Conservation (phyloP, 2,329 filamentous ascomycete genomes). For the Karstenula rhodostoma region DNA sequence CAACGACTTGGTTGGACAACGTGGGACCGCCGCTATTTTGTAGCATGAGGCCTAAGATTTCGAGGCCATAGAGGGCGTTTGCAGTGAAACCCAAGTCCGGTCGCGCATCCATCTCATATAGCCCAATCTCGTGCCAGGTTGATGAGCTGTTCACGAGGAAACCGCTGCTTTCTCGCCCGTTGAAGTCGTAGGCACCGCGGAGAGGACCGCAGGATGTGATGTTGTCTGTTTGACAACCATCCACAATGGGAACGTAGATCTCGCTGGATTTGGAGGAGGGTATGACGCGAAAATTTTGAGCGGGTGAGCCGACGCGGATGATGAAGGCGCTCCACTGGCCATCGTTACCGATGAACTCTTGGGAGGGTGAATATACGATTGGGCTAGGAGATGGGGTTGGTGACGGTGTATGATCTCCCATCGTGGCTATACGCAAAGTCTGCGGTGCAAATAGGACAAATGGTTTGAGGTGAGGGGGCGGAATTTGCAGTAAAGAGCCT, state of each 20-base stretch:
- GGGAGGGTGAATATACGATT: not conserved
- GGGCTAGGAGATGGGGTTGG: not conserved
- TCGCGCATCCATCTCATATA: conserved; percentile 20
- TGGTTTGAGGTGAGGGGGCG: not conserved
- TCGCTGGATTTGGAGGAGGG: conserved; percentile 12
- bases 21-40: conserved; percentile 25
- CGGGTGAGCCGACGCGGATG: conserved; percentile 15
- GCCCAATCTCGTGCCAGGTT: conserved; percentile 29
- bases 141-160: conserved; percentile 21
- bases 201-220: conserved; percentile 12
- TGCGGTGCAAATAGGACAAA: not conserved
- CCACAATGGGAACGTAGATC: conserved; percentile 12
- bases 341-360: conserved; percentile 17
- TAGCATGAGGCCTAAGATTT: conserved; percentile 25
- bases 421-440: not conserved
- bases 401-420: not conserved
- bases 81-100: conserved; percentile 25
- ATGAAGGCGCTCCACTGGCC: conserved; percentile 17
- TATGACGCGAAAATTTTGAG: conserved; percentile 17
- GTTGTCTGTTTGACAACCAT: conserved; percentile 11
- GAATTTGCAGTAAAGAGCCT: not conserved
- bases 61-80: conserved; percentile 28
- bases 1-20: conserved; percentile 21
- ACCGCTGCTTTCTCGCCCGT: conserved; percentile 21
- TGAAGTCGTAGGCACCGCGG: conserved; percentile 24